Evolutionary conservation across 108 stramenopile species (phyloP).

Genomic region (Mediolabrus comicus): DNA sequence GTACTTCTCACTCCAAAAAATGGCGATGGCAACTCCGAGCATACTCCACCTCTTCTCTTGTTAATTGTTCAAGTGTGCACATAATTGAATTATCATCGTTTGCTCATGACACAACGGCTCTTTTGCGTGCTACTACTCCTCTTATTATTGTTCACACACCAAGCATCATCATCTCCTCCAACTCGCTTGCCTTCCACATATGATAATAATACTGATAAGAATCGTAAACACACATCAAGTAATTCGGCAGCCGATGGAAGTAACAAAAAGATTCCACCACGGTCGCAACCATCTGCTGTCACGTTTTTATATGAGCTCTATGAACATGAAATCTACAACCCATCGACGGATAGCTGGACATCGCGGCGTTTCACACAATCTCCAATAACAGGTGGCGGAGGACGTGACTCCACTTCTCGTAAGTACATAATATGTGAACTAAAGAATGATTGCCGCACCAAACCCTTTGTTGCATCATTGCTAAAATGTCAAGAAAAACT

Average conservation of each 20-base stretch:
- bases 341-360: conserved; percentile 20
- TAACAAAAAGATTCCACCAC: neutral
- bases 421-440: neutral
- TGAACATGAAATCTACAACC: conserved; percentile 43
- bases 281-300: conserved; percentile 11
- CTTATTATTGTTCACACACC: neutral
- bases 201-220: too few species aligned
- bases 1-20: too few species aligned
- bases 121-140: neutral
- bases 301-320: conserved; percentile 43
- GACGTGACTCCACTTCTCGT: conserved; percentile 30
- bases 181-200: neutral
- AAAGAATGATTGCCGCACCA: neutral
- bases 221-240: neutral
- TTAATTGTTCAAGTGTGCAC: too few species aligned
- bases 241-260: neutral
- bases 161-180: neutral
- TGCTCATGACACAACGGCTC: neutral
- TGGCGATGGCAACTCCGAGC: too few species aligned
- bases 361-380: conserved; percentile 38
- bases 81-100: neutral
- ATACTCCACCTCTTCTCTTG: too few species aligned
- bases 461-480: neutral
- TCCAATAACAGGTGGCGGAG: conserved; percentile 21
- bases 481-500: neutral